Base-by-base conservation (phyloP, 805 yeast genomes). In the Suhomyces vadensis region DNA sequence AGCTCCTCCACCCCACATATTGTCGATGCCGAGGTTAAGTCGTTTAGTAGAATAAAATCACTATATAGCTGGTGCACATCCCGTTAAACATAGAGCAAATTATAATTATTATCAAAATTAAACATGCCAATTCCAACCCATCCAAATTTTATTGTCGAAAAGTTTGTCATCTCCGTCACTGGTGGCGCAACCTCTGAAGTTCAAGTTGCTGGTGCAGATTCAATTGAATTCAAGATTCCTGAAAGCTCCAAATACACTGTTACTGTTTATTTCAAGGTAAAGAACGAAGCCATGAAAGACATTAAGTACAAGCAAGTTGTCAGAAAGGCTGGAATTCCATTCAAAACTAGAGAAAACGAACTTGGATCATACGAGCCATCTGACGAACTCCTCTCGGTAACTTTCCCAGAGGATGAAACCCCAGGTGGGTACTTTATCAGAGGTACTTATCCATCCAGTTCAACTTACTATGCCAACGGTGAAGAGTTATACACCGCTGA, bases 361-460 rank as follows among this genome's bases (percentile, higher is more conserved):
- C 48, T 70, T 31, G 75, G 75, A 6, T 58, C 55, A 27, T 50
- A 42, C 45, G 67, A 55, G 42, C 68, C 73, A 16, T 53, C 62
- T 7, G 73, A 67, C 1, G 68, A 67, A 43, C 52, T 57, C 1
- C 62, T 67, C 50, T n/a, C 51, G 14, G 57, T 58, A 39, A 51
- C 54, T 5, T 67, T 66, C 47, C 64, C 60, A 7, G 60, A 58
- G 41, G 74, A 70, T 46, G 53, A 54, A 5, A 63, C 74, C 29
- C 75, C 75, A 6, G 60, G 63, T 44, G 74, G 75, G 16, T 69
- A 60, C 53, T 54, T 69, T 29, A 49, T 64, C 37, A 67, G 74
- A 54, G 74, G 71, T 6, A 46, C 47, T 25, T 64, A 55, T 52
- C 53, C 58, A 9, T 63, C 67, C 42, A 53, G 52, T 5, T 63